Evolutionary conservation across 331 rosid species (phyloP), one percentile per base, ranked within the genome.

Genomic region (Quercus phellos): DNA sequence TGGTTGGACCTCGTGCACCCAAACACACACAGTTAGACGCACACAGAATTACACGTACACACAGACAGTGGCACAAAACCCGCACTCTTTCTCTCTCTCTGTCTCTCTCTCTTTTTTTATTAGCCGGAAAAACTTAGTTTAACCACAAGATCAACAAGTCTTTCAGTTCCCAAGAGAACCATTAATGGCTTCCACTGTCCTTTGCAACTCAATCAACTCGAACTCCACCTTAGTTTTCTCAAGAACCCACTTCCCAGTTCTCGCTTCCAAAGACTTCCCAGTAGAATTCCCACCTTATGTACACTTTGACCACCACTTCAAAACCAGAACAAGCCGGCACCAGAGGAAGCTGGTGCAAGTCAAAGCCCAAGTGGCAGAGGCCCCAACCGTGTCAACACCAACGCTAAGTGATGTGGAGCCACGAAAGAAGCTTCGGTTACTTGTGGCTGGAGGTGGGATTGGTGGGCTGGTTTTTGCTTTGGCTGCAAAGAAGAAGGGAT

Each of bases 391-490:
- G 22, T n/a, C 70, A 17, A 72, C 77, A 16, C 32, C 87, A 26
- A 70, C 84, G 18, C 76, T 70, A 51, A 77, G 68, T 21, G 80
- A 27, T 26, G 79, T 63, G 27, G 88, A 59, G 24, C 68, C 71
- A 70, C 55, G 32, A 83, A 90, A 83, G 85, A 92, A 88, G 89
- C 77, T 89, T 10, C 79, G 89, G 61, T 34, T 93, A 46, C 91
- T 95, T 38, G 90, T 95, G 77, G 99, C 98, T 2, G 99, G 99
- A 12, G 99, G 97, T 35, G 99, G 99, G 68, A 95, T 95, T 38
- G 99, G 99, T 4, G 99, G 99, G 2, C 74, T 95, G 88, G 99
- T 95, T 22, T 79, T 95, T 59, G 98, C 99, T 79, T 70, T 95
- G 86, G 98, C 99, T 72, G 98, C 97, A 12, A 95, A 95, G 88